Conservation (phyloP, 176 grass and related monocot species). For the Coix lacrymajobi region DNA sequence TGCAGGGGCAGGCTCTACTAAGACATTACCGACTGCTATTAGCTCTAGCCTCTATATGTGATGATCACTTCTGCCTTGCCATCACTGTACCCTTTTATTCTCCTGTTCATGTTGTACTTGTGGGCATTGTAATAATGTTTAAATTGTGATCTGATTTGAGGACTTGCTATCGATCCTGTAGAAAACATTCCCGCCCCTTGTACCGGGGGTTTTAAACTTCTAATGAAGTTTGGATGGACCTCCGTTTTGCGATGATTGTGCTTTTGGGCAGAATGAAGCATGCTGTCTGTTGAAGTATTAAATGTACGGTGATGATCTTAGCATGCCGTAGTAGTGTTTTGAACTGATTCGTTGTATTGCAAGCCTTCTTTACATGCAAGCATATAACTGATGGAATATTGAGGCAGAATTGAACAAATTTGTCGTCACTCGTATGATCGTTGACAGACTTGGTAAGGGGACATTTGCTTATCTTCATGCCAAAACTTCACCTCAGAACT, state of each 20-base stretch:
- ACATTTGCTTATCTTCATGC: neutral
- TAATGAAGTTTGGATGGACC: neutral
- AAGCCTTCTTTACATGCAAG: neutral
- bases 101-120: neutral
- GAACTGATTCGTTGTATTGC: conserved; percentile 12
- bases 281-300: neutral
- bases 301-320: neutral
- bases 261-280: neutral
- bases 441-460: too few relatives aligned
- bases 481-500: neutral
- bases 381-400: neutral
- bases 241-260: neutral
- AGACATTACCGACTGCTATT: conserved; percentile 12
- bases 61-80: conserved; percentile 1
- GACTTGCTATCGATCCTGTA: neutral
- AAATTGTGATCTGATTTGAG: neutral
- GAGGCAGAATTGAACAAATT: neutral
- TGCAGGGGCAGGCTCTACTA: conserved; percentile 49
- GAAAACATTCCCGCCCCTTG: neutral
- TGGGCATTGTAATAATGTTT: neutral
- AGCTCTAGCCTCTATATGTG: neutral
- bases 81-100: neutral
- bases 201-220: neutral
- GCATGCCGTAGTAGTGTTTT: neutral
- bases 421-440: neutral